These are phyloP conservation scores for Arachnopeziza araneosa DNA, from an alignment of 2,329 filamentous ascomycete genomes.

Conservation along the genomic window DNA sequence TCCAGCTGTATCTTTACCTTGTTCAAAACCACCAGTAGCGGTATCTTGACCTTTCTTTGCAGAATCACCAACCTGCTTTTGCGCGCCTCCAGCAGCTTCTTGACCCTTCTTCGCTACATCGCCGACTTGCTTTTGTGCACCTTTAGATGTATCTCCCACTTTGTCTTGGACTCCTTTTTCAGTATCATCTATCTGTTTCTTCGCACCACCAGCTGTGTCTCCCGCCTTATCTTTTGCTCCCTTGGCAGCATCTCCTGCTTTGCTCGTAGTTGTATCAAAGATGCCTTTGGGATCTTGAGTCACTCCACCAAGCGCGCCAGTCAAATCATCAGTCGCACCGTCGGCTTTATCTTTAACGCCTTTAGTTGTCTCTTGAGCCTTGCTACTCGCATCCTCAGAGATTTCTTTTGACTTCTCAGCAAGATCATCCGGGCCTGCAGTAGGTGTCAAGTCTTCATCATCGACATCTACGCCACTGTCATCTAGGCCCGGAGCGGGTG, in stretches of 20 bases:
- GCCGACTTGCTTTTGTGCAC: not conserved
- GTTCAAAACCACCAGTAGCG: not conserved
- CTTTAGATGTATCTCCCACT: conserved; percentile 5
- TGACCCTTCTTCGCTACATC: not conserved
- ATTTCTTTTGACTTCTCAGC: not conserved
- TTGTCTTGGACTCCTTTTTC: not conserved
- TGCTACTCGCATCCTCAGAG: not conserved
- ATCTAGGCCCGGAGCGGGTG: not conserved
- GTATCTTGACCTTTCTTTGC: conserved; percentile 2
- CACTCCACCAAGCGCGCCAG: not conserved
- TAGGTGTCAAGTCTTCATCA: not conserved
- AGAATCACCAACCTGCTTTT: not conserved
- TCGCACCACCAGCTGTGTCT: conserved; percentile 1
- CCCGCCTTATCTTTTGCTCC: conserved; percentile 3
- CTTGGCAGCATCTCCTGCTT: conserved; percentile 1
- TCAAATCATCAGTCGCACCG: not conserved
- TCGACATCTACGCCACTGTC: not conserved
- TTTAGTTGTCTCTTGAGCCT: not conserved
- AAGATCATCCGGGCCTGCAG: not conserved
- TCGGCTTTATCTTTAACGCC: not conserved
- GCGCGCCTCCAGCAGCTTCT: not conserved
- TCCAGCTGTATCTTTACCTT: conserved; percentile 2
- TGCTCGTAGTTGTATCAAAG: not conserved
- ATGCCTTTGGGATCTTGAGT: not conserved
- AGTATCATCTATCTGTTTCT: not conserved